Evolutionary conservation across 1,284 basidiomycete genomes (phyloP).

Genomic region (Ustilago crameri): DNA sequence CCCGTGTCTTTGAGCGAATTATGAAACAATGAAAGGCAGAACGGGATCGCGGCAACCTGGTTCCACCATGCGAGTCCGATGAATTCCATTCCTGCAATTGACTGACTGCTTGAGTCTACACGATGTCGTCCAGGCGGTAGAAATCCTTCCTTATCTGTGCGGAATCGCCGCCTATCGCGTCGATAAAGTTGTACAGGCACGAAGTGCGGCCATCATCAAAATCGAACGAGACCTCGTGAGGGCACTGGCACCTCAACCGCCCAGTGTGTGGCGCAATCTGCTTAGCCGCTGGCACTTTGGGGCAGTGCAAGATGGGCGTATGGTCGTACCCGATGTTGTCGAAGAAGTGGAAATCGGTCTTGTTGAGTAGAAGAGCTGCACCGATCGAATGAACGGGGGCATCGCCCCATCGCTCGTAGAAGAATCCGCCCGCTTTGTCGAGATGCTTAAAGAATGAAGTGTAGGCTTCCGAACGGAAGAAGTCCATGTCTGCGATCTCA

Average conservation of each 20-base stretch:
- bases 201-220: slow-evolving; percentile 32
- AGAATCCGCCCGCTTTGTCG: slow-evolving; percentile 78
- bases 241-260: slow-evolving; percentile 32
- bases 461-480: slow-evolving; percentile 83
- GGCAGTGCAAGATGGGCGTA: slow-evolving; percentile 59
- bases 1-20: background rate
- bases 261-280: slow-evolving; percentile 28
- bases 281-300: slow-evolving; percentile 19
- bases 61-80: too few species aligned
- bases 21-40: background rate
- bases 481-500: slow-evolving; percentile 79
- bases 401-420: slow-evolving; percentile 79
- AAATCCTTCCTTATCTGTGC: slow-evolving; percentile 13
- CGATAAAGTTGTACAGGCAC: slow-evolving; percentile 36
- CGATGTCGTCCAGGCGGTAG: slow-evolving; percentile 10
- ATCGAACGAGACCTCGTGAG: slow-evolving; percentile 35
- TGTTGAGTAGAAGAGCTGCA: slow-evolving; percentile 56
- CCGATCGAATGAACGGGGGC: slow-evolving; percentile 73
- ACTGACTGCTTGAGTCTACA: too few species aligned
- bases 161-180: slow-evolving; percentile 29
- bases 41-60: too few species aligned
- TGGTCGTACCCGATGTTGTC: slow-evolving; percentile 65
- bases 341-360: slow-evolving; percentile 55
- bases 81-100: too few species aligned
- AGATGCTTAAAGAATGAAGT: slow-evolving; percentile 80